phyloP scores from a whole-genome alignment of 257 asterid genomes.

The Jacaranda mimosifolia region DNA sequence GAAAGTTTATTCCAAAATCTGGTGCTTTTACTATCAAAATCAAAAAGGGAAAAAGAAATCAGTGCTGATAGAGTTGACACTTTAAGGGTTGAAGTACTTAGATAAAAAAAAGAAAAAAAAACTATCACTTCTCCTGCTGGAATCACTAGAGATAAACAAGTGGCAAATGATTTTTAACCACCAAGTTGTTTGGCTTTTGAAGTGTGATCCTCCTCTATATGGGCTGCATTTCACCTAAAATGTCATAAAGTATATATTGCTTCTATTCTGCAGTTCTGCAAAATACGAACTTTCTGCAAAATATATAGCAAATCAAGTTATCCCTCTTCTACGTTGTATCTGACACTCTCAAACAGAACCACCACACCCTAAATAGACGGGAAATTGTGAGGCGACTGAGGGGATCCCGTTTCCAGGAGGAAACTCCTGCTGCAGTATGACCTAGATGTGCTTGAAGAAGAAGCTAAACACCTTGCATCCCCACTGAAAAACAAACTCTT shows the following conservation, averaged over 20 bases:
- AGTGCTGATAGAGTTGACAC: background rate
- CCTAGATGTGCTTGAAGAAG: constrained; percentile 91
- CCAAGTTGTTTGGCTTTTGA: background rate
- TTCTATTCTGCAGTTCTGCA: background rate
- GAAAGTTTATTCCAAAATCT: no score
- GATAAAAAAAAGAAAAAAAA: no score
- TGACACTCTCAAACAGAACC: background rate
- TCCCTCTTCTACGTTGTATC: background rate
- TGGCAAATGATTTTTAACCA: background rate
- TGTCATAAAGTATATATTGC: background rate
- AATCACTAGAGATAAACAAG: background rate
- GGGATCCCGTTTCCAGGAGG: constrained; percentile 74
- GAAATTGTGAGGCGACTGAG: constrained; percentile 65
- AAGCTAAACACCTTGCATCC: constrained; percentile 74
- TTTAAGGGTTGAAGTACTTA: background rate
- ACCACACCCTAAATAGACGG: constrained; percentile 48
- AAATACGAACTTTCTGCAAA: background rate
- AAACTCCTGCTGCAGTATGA: constrained; percentile 87
- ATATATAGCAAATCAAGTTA: background rate
- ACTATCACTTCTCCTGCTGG: background rate
- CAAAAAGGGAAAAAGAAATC: background rate
- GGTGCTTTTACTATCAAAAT: constrained; percentile 18
- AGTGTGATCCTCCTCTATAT: constrained; percentile 1
- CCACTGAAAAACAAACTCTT: constrained; percentile 61
- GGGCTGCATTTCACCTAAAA: background rate